A percentile compares a stretch with the other conserved stretches of the same genome.
Conservation (phyloP, 257 asterid genomes). For the Solanum habrochaites region DNA sequence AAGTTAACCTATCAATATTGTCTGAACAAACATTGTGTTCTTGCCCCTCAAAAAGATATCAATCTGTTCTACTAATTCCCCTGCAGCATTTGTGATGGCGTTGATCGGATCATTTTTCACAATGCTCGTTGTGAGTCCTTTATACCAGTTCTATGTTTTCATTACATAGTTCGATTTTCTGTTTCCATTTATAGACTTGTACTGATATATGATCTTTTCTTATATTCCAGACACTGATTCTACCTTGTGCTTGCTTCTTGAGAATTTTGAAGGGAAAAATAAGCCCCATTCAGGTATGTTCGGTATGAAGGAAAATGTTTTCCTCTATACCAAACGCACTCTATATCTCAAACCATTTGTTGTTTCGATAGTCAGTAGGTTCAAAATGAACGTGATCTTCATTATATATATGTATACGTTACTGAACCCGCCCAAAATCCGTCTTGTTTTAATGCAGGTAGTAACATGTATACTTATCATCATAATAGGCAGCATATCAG, state of each 20-base stretch:
- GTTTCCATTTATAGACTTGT: not conserved
- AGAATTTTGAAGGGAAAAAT: conserved; percentile 67
- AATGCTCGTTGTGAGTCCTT: conserved; percentile 74
- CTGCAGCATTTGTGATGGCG: conserved; percentile 75
- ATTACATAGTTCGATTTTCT: not conserved
- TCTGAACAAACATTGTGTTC: not conserved
- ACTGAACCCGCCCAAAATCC: not conserved
- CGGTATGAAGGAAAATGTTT: not conserved
- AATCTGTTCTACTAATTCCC: not conserved
- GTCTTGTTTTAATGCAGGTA: conserved; percentile 20
- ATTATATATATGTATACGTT: not conserved
- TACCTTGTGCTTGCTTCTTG: conserved; percentile 85
- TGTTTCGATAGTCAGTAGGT: not conserved
- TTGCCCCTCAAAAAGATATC: not conserved
- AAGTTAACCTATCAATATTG: not conserved
- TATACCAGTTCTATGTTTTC: not conserved
- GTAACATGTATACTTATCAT: conserved; percentile 44
- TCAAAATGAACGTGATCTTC: not conserved
- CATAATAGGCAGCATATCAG: conserved; percentile 45
- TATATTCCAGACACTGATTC: conserved; percentile 56
- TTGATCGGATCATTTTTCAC: conserved; percentile 80
- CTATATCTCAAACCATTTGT: not conserved
- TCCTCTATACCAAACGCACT: not conserved
- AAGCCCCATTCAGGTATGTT: conserved; percentile 43
- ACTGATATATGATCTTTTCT: not conserved